These are phyloP conservation scores for Cercophora samala DNA, from an alignment of 495 filamentous ascomycete species.

Conservation along the genomic window DNA sequence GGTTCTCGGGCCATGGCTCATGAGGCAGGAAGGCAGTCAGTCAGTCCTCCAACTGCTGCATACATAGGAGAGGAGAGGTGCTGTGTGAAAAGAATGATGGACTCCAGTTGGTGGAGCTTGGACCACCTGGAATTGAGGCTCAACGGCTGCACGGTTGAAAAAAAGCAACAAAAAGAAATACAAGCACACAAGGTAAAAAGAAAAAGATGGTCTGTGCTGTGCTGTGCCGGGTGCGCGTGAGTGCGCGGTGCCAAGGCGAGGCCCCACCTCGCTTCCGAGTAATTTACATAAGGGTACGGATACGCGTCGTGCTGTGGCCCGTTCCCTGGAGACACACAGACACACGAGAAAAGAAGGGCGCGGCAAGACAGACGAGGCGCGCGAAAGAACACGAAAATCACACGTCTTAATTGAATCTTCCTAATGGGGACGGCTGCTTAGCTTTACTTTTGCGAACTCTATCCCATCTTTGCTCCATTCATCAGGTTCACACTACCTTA, in stretches of 20 bases:
- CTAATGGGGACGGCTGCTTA: slow-evolving; percentile 13
- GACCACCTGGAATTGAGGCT: not conserved
- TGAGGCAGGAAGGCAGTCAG: not conserved
- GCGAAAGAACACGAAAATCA: slow-evolving; percentile 33
- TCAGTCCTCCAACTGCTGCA: not conserved
- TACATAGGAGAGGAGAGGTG: not conserved
- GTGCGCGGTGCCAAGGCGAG: not conserved
- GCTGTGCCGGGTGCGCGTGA: slow-evolving; percentile 10
- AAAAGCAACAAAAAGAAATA: not conserved
- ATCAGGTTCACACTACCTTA: too few species aligned
- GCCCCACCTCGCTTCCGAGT: slow-evolving; percentile 3
- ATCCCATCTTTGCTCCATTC: not conserved
- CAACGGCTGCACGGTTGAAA: not conserved
- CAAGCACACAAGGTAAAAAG: too few species aligned
- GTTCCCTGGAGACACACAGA: slow-evolving; percentile 12
- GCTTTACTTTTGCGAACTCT: not conserved
- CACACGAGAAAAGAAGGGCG: slow-evolving; percentile 1
- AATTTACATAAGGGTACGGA: slow-evolving; percentile 16
- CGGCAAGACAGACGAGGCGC: not conserved
- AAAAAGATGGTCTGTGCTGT: not conserved
- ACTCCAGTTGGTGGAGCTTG: not conserved
- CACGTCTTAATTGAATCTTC: slow-evolving; percentile 35
- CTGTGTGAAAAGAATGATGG: not conserved
- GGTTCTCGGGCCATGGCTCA: not conserved
- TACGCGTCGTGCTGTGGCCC: slow-evolving; percentile 13